These are phyloP conservation scores for Lactarius evosmus DNA, from an alignment of 768 basidiomycete genomes.

Conservation along the genomic window DNA sequence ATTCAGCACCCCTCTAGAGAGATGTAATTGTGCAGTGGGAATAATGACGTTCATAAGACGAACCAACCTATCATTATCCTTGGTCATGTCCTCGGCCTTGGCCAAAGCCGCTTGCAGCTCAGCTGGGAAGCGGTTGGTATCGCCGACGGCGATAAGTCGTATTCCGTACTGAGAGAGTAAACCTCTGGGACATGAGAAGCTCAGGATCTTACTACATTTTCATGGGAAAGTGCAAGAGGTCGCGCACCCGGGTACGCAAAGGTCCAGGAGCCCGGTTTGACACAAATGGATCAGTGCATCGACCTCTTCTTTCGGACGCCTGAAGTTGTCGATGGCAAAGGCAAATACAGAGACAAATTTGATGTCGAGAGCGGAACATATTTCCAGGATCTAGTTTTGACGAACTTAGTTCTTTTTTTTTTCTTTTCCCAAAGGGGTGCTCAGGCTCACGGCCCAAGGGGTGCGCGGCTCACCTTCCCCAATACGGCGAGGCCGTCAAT, in stretches of 20 bases:
- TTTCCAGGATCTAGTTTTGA: constrained; percentile 66
- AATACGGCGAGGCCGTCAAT: constrained; percentile 78
- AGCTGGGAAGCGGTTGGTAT: constrained; percentile 69
- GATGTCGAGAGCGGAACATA: constrained; percentile 77
- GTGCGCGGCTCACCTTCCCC: constrained; percentile 54
- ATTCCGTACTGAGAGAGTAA: constrained; percentile 80
- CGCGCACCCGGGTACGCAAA: constrained; percentile 76
- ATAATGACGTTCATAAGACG: constrained; percentile 1
- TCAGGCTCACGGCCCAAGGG: no score
- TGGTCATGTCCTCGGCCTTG: constrained; percentile 77
- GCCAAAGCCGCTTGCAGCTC: constrained; percentile 63
- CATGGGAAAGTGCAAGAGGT: not conserved
- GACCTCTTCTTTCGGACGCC: constrained; percentile 81
- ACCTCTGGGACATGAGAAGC: constrained; percentile 47
- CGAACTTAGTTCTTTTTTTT: no score
- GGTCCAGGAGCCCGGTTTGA: constrained; percentile 69
- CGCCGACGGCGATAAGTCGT: constrained; percentile 81
- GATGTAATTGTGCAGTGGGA: not conserved
- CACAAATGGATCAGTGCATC: constrained; percentile 81
- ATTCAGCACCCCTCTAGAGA: constrained; percentile 75
- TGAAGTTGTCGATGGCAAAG: constrained; percentile 98
- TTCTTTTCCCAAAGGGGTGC: not conserved
- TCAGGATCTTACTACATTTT: not conserved
- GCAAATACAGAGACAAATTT: constrained; percentile 88
- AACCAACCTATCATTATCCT: constrained; percentile 60